phyloP scores from a whole-genome alignment of 305 asterid species.

The Fraxinus dipetala region DNA sequence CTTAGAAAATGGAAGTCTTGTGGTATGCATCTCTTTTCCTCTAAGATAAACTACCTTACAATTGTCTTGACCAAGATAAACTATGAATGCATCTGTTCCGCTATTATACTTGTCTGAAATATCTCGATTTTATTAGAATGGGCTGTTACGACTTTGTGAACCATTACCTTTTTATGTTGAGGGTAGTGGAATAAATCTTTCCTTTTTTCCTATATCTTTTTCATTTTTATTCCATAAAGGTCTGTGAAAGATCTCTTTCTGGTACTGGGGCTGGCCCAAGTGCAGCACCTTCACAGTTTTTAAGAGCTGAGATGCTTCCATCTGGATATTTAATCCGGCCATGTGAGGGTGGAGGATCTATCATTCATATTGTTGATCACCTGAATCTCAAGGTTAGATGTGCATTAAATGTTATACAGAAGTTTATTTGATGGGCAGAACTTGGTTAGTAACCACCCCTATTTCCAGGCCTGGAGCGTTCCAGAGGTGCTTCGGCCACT shows the following conservation, averaged over 20 bases:
- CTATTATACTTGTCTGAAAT: background rate
- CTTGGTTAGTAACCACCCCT: background rate
- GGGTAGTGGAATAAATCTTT: background rate
- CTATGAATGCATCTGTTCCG: background rate
- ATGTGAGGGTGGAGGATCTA: slow-evolving; percentile 93
- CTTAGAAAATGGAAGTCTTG: slow-evolving; percentile 79
- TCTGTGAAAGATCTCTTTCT: slow-evolving; percentile 86
- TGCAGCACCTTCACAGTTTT: slow-evolving; percentile 69
- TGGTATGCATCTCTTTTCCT: slow-evolving; percentile 44
- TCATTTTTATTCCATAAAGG: slow-evolving; percentile 32
- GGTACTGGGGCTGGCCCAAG: slow-evolving; percentile 84
- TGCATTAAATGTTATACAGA: background rate
- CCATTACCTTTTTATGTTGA: background rate
- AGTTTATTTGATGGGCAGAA: background rate
- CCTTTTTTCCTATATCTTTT: background rate
- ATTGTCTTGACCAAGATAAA: background rate
- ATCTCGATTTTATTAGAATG: background rate
- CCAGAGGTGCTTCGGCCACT: slow-evolving; percentile 93
- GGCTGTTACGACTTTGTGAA: background rate
- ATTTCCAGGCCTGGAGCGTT: slow-evolving; percentile 76
- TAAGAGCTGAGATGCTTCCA: slow-evolving; percentile 82
- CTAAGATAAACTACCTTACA: background rate
- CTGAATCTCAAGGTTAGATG: slow-evolving; percentile 63
- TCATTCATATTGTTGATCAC: slow-evolving; percentile 89
- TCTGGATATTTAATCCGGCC: slow-evolving; percentile 85